phyloP scores from a whole-genome alignment of 129 eudicot species.

The Silybum marianum region DNA sequence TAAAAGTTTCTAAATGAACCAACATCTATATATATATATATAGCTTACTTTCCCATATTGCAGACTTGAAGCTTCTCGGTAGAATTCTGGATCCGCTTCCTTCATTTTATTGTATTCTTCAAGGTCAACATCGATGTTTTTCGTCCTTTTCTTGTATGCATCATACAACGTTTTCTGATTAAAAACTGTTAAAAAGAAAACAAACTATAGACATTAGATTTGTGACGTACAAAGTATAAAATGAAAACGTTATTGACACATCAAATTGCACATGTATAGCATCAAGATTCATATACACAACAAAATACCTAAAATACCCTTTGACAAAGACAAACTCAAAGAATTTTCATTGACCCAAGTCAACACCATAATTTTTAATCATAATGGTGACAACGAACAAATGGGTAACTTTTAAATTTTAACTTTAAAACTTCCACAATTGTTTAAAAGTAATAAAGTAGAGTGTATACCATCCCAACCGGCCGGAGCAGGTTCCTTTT shows the following conservation, averaged over 20 bases:
- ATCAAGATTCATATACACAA: no score
- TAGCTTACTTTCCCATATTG: conserved; percentile 89
- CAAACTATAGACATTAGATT: background rate
- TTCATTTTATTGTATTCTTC: conserved; percentile 86
- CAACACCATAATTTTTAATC: background rate
- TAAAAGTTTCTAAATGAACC: no score
- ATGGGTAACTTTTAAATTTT: background rate
- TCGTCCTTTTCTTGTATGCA: conserved; percentile 93
- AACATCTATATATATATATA: no score
- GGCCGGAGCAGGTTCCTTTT: conserved; percentile 89
- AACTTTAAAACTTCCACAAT: background rate
- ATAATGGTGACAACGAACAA: background rate
- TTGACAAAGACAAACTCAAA: background rate
- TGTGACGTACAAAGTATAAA: background rate
- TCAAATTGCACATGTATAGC: background rate
- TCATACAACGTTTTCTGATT: conserved; percentile 89
- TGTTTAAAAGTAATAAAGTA: background rate
- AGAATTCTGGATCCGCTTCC: conserved; percentile 95
- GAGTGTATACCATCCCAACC: conserved; percentile 93
- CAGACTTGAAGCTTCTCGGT: conserved; percentile 94
- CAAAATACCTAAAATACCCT: background rate
- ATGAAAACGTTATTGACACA: background rate
- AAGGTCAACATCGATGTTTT: conserved; percentile 67
- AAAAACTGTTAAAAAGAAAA: conserved; percentile 55
- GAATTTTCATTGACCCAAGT: background rate